Evolutionary conservation across 2,329 filamentous ascomycete genomes (phyloP).

Genomic region (Scedosporium dehoogii): DNA sequence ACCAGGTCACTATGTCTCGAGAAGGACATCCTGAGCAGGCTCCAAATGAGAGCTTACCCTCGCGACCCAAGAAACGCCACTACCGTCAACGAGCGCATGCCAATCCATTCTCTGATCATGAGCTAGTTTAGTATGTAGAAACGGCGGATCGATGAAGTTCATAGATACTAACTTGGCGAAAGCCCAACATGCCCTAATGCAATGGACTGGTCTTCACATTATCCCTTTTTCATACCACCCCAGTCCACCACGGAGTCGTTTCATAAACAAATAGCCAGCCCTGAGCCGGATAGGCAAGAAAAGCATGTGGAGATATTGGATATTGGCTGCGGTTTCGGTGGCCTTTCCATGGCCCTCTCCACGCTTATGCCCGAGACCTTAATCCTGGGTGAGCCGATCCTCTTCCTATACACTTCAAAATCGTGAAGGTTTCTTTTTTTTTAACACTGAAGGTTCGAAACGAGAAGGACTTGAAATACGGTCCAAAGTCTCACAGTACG

Average conservation of each 20-base stretch:
- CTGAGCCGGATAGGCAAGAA: conserved; percentile 18
- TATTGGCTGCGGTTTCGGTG: conserved; percentile 95
- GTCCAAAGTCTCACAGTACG: conserved; percentile 79
- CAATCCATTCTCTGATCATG: conserved; percentile 95
- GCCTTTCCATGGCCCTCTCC: conserved; percentile 75
- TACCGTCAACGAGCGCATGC: conserved; percentile 95
- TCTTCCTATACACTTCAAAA: background rate
- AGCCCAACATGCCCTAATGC: conserved; percentile 69
- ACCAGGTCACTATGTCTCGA: background rate
- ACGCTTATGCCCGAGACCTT: conserved; percentile 73
- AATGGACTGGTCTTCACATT: conserved; percentile 89
- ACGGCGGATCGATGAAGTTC: background rate
- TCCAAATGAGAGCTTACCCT: background rate
- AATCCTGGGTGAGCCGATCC: conserved; percentile 56
- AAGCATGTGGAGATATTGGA: conserved; percentile 82
- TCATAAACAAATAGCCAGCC: background rate
- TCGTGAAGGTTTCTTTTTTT: no score
- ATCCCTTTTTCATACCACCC: conserved; percentile 58
- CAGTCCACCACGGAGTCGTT: background rate
- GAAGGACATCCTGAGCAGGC: background rate
- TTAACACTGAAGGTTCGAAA: background rate
- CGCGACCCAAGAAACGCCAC: conserved; percentile 60
- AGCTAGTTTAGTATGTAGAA: conserved; percentile 66
- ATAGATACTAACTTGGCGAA: conserved; percentile 1
- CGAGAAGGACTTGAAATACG: conserved; percentile 81